Conservation (phyloP, 768 basidiomycete species). For the Cantharellus cinnabarinus region DNA sequence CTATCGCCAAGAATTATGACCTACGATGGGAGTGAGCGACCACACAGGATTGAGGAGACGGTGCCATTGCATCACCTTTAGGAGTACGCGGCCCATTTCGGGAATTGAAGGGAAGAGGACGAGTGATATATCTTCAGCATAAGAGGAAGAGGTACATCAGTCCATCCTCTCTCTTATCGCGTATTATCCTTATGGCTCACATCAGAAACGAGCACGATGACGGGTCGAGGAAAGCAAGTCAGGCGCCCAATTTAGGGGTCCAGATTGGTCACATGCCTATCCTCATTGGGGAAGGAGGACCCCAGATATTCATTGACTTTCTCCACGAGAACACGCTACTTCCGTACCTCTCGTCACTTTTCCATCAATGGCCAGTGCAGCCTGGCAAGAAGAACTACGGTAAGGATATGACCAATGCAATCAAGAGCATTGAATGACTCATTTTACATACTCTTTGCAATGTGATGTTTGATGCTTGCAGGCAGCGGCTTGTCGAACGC, state of each 20-base stretch:
- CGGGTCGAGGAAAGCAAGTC: no score
- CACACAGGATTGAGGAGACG: neutral
- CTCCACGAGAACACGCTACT: neutral
- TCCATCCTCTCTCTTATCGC: no score
- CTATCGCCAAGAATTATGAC: slow-evolving; percentile 98
- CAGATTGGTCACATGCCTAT: no score
- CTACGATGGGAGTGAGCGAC: slow-evolving; percentile 21
- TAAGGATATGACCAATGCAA: neutral
- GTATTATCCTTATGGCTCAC: no score
- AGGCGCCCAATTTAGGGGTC: no score
- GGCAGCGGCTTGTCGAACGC: slow-evolving; percentile 60
- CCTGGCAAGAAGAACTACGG: slow-evolving; percentile 8
- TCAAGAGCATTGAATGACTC: neutral
- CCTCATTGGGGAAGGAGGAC: no score
- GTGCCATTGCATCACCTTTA: slow-evolving; percentile 35
- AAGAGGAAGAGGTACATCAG: no score
- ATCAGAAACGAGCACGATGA: no score
- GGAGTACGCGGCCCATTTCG: slow-evolving; percentile 64
- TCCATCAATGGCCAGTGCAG: slow-evolving; percentile 6
- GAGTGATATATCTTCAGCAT: neutral
- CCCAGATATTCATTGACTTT: neutral
- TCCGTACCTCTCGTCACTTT: no score
- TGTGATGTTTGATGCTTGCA: slow-evolving; percentile 16
- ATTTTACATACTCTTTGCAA: neutral
- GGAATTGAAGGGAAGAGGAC: neutral